Base-by-base conservation (phyloP, 345 rosid genomes). In the Corchorus olitorius region DNA sequence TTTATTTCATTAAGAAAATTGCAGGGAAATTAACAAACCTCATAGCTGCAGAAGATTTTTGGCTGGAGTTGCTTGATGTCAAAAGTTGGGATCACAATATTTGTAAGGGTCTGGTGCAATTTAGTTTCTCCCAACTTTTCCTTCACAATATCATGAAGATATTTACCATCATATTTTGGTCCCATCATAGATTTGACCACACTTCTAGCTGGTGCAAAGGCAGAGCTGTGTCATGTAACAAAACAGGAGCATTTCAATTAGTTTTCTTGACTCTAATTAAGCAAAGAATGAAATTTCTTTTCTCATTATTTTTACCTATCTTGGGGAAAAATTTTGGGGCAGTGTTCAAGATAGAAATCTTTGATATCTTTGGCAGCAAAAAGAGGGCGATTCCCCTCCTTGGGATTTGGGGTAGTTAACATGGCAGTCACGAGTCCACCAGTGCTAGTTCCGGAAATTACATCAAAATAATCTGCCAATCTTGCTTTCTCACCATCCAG, bases 391-490 rank as follows among this genome's bases (percentile, higher is more conserved):
- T 45, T 20, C 17, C 14, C 35, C 3, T 66, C 52, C 11, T 20
- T 6, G 2, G 54, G 53, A 33, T 46, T 45, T n/a, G 94, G 97
- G 2, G 88, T 72, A 0, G 91, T 81, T 6, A 92, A 81, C 97
- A 92, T 92, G 50, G 92, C 89, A 0, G 92, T 84, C 27, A 92
- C 85, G 0, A 90, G 89, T 39, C 97, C 93, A 0, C 97, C 94
- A 0, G 92, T 90, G 82, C 97, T 88, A 2, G 94, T 90, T 43
- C 91, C 94, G 0, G 90, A 65, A 6, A 91, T 81, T 52, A 89
- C 89, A 60, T 90, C 94, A 54, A 90, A 92, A 73, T 92, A 89
- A 65, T 90, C 94, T 15, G 92, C 91, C 11, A 92, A 68, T 61
- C 92, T 85, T 13, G 91, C 94, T 14, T 85, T 78, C 58, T 84